Evolutionary conservation across 441 rosid genomes (phyloP).

Genomic region (Populus tomentosa): DNA sequence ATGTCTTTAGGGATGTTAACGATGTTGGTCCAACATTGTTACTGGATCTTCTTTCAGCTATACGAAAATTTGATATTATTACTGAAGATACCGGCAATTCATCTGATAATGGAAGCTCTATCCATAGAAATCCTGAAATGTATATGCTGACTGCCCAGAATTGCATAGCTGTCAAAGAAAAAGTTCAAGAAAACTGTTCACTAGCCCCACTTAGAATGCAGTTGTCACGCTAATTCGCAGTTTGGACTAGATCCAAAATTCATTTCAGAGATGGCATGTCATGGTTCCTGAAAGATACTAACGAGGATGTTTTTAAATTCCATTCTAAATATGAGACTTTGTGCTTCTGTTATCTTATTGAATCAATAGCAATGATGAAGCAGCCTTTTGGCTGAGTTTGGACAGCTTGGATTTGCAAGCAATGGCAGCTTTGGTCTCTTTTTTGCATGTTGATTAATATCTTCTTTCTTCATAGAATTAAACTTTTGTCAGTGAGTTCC

Average conservation of each 20-base stretch:
- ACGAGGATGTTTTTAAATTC: constrained; percentile 22
- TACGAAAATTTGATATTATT: constrained; percentile 40
- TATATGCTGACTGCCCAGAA: constrained; percentile 11
- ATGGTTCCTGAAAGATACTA: constrained; percentile 29
- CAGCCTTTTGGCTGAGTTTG: constrained; percentile 37
- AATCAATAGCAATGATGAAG: constrained; percentile 52
- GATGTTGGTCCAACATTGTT: constrained; percentile 68
- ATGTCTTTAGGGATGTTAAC: constrained; percentile 37
- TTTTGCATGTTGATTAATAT: neutral
- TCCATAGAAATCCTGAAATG: constrained; percentile 2
- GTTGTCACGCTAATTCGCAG: constrained; percentile 41
- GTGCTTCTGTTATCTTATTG: constrained; percentile 71
- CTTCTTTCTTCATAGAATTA: neutral
- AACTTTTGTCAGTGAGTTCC: neutral
- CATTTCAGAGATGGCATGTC: constrained; percentile 67
- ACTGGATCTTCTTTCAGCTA: constrained; percentile 55
- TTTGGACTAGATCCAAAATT: constrained; percentile 38
- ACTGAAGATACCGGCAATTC: constrained; percentile 23
- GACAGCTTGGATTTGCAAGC: neutral
- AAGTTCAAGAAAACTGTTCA: constrained; percentile 25
- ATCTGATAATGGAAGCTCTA: constrained; percentile 17
- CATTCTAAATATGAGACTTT: constrained; percentile 64
- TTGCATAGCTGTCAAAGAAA: constrained; percentile 40
- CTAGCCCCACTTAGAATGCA: constrained; percentile 42
- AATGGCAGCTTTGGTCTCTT: neutral